These are phyloP conservation scores for Scolecobasidium constrictum DNA, from an alignment of 2,329 filamentous ascomycete species.

Conservation along the genomic window DNA sequence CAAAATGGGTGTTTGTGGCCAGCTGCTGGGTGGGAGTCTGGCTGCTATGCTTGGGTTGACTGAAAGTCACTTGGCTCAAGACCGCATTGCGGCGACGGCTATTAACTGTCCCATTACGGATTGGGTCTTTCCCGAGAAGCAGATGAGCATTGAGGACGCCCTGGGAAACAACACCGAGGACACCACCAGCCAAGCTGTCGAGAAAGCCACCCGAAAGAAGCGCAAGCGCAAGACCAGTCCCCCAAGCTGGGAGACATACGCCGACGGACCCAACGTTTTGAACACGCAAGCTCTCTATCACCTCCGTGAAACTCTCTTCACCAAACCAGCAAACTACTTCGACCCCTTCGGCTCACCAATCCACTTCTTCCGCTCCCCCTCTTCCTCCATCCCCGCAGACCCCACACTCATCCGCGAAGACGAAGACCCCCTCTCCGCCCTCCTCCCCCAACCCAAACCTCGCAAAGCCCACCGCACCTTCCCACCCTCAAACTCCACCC, in stretches of 20 bases:
- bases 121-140: slow-evolving; percentile 32
- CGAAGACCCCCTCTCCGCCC: not conserved
- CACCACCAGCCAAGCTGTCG: slow-evolving; percentile 8
- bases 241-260: slow-evolving; percentile 19
- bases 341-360: slow-evolving; percentile 40
- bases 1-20: slow-evolving; percentile 32
- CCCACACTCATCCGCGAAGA: not conserved
- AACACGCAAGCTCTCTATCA: slow-evolving; percentile 19
- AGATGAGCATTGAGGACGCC: slow-evolving; percentile 12
- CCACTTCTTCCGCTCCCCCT: slow-evolving; percentile 39
- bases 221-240: slow-evolving; percentile 13
- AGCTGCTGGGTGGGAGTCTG: slow-evolving; percentile 36
- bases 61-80: slow-evolving; percentile 29
- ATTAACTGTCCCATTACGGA: slow-evolving; percentile 37
- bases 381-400: slow-evolving; percentile 14
- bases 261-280: slow-evolving; percentile 17
- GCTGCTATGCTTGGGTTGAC: slow-evolving; percentile 39
- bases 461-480: slow-evolving; percentile 26
- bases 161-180: slow-evolving; percentile 9
- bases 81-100: slow-evolving; percentile 32
- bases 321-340: slow-evolving; percentile 31
- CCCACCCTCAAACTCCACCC: slow-evolving; percentile 27
- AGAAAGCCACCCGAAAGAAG: slow-evolving; percentile 10
- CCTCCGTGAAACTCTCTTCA: slow-evolving; percentile 29
- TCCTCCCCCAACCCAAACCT: not conserved